Evolutionary conservation across 495 filamentous ascomycete species (phyloP).

Genomic region (Penicillium cosmopolitanum): DNA sequence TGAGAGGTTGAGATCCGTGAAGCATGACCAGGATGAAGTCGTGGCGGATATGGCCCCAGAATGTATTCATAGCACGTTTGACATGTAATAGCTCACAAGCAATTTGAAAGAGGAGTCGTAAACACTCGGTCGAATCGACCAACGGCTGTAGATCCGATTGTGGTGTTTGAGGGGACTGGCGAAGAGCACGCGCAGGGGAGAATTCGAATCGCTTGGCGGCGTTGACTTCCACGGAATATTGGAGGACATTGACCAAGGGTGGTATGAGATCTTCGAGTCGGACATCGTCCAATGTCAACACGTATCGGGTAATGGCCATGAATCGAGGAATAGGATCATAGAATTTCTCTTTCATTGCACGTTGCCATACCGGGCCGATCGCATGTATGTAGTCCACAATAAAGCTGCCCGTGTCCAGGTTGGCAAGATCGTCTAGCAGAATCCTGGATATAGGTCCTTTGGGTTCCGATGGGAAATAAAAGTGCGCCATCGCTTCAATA

Average conservation of each 20-base stretch:
- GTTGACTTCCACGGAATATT: conserved; percentile 60
- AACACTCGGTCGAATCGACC: conserved; percentile 59
- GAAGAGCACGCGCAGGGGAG: conserved; percentile 32
- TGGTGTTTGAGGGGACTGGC: conserved; percentile 35
- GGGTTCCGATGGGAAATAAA: conserved; percentile 59
- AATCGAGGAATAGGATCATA: conserved; percentile 63
- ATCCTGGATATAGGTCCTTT: conserved; percentile 57
- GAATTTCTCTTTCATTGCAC: conserved; percentile 62
- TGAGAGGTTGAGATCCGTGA: conserved; percentile 58
- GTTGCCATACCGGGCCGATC: conserved; percentile 63
- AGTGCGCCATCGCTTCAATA: conserved; percentile 54
- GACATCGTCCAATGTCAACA: conserved; percentile 54
- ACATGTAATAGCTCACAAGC: conserved; percentile 53
- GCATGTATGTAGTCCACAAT: conserved; percentile 55
- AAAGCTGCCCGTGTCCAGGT: conserved; percentile 48
- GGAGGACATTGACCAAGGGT: conserved; percentile 56
- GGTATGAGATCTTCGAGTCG: conserved; percentile 53
- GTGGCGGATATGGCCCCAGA: conserved; percentile 65
- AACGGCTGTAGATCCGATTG: conserved; percentile 48
- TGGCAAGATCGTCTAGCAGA: conserved; percentile 56
- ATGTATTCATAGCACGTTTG: conserved; percentile 44
- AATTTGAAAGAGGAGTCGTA: conserved; percentile 61
- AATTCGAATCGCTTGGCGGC: conserved; percentile 55
- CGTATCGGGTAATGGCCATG: conserved; percentile 56
- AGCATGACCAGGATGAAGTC: conserved; percentile 69